These are phyloP conservation scores for Dipteronia sinensis DNA, from an alignment of 345 rosid species.

Conservation along the genomic window DNA sequence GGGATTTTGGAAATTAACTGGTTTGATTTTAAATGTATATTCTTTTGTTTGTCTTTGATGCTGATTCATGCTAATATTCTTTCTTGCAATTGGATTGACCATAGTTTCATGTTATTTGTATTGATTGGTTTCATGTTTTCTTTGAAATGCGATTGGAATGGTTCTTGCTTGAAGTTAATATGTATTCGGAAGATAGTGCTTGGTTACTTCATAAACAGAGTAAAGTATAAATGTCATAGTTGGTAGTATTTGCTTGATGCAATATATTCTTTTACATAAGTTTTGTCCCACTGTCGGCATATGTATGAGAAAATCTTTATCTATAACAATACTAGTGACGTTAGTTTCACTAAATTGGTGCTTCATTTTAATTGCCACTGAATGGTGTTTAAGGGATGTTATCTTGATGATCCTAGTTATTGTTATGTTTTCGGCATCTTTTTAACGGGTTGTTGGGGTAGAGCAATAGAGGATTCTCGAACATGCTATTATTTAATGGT, in stretches of 20 bases:
- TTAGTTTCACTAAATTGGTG: neutral
- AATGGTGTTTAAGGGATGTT: neutral
- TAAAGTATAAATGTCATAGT: no score
- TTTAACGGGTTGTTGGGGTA: neutral
- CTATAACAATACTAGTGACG: no score
- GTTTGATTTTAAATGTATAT: constrained; percentile 7
- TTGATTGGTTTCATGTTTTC: neutral
- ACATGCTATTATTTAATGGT: neutral
- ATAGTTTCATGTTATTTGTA: neutral
- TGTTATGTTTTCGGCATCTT: no score
- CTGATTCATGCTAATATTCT: neutral
- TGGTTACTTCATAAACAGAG: no score
- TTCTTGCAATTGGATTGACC: neutral
- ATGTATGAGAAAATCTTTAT: no score
- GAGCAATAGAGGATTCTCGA: neutral
- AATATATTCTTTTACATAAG: no score
- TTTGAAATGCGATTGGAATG: neutral
- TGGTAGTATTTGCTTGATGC: no score
- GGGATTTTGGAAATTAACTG: constrained; percentile 2
- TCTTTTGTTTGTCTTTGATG: neutral
- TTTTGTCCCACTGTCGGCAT: no score
- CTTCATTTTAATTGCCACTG: neutral
- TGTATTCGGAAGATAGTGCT: no score
- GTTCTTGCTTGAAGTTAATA: no score
- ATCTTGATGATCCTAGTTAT: no score